phyloP scores from a whole-genome alignment of 2,329 filamentous ascomycete genomes.

The Aspergillus caelatus region DNA sequence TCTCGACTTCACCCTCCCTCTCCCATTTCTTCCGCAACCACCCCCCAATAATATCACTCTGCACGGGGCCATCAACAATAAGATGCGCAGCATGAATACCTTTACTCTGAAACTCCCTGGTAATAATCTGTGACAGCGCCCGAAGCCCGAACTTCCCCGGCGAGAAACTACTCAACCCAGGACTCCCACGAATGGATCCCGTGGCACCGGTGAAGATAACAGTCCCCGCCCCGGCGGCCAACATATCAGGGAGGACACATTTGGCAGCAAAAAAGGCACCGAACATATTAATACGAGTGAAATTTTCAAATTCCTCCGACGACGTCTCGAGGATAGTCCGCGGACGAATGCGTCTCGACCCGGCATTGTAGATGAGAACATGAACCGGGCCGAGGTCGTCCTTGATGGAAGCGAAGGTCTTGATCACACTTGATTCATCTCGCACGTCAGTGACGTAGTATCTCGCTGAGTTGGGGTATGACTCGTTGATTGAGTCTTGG shows the following conservation, averaged over 20 bases:
- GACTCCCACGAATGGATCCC: conserved; percentile 18
- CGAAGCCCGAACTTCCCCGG: conserved; percentile 21
- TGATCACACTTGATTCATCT: conserved; percentile 10
- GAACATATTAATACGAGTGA: conserved; percentile 19
- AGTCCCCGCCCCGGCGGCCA: conserved; percentile 12
- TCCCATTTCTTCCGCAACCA: conserved; percentile 17
- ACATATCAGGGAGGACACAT: conserved; percentile 19
- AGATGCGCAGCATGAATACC: conserved; percentile 21
- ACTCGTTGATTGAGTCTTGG: conserved; percentile 16
- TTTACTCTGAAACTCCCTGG: conserved; percentile 18
- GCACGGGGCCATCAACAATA: conserved; percentile 21
- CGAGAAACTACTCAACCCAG: conserved; percentile 18
- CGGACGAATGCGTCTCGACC: conserved; percentile 17
- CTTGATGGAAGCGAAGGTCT: conserved; percentile 15
- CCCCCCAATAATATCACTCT: conserved; percentile 18
- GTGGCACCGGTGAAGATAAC: conserved; percentile 21
- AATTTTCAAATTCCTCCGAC: conserved; percentile 18
- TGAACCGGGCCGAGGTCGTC: conserved; percentile 16
- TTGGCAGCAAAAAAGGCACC: conserved; percentile 18
- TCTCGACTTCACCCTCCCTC: conserved; percentile 13
- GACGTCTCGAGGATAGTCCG: conserved; percentile 19
- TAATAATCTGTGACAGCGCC: conserved; percentile 18
- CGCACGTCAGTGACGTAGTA: conserved; percentile 19
- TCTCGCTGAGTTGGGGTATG: not conserved
- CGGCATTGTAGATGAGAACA: conserved; percentile 21